These are phyloP conservation scores for Mortierella sp. DNA, from an alignment of 371 early-diverging fungal species.

Conservation along the genomic window DNA sequence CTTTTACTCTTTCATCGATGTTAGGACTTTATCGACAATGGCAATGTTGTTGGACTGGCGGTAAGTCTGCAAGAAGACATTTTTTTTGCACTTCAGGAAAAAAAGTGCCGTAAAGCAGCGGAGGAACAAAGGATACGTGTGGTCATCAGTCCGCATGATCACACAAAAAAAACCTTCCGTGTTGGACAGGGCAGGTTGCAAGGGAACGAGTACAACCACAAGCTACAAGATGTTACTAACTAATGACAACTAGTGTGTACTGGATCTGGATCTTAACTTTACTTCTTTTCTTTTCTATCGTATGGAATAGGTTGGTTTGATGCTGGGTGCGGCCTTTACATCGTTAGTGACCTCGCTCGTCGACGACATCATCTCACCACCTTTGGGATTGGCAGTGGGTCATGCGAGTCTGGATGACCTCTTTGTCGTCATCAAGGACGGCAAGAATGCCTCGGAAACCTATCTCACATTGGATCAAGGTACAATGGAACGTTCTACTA, in stretches of 20 bases:
- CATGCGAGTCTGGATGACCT: slow-evolving; percentile 43
- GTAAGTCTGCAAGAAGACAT: slow-evolving; percentile 10
- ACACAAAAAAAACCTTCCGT: background rate
- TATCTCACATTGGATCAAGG: slow-evolving; percentile 48
- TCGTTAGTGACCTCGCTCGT: slow-evolving; percentile 41
- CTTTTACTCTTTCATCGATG: background rate
- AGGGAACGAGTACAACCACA: background rate
- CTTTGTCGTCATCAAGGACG: slow-evolving; percentile 47
- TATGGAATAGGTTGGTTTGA: slow-evolving; percentile 35
- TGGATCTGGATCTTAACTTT: background rate
- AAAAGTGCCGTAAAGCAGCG: background rate
- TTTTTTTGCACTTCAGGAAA: background rate
- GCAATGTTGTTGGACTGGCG: slow-evolving; percentile 49
- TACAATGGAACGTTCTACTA: background rate
- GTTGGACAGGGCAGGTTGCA: background rate
- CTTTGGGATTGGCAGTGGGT: slow-evolving; percentile 45
- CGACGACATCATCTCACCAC: slow-evolving; percentile 49
- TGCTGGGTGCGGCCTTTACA: slow-evolving; percentile 42
- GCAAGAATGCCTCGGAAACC: slow-evolving; percentile 11
- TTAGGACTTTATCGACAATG: slow-evolving; percentile 54
- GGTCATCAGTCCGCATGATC: slow-evolving; percentile 1
- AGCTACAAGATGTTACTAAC: background rate
- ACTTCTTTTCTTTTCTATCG: too few relatives aligned
- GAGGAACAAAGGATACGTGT: background rate
- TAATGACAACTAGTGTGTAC: background rate